These are phyloP conservation scores for Mollisia scopiformis DNA, from an alignment of 2,329 filamentous ascomycete genomes.

Conservation along the genomic window DNA sequence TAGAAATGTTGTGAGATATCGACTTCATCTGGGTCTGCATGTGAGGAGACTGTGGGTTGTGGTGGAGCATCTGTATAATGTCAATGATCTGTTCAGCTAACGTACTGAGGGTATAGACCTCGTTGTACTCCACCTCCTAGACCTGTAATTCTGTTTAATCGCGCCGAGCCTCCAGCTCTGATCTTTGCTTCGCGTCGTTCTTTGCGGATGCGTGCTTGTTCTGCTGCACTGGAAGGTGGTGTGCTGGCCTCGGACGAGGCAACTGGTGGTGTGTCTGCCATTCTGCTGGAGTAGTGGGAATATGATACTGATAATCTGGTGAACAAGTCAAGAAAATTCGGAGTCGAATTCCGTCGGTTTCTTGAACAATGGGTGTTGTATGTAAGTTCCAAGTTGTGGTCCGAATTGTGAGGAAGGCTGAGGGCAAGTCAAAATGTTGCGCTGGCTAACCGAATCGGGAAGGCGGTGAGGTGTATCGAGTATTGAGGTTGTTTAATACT, in stretches of 20 bases:
- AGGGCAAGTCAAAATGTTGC: not conserved
- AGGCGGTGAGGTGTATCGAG: not conserved
- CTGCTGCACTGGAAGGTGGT: constrained; percentile 48
- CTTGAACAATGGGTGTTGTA: not conserved
- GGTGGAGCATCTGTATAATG: constrained; percentile 38
- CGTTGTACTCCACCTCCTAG: constrained; percentile 61
- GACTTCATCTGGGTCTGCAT: constrained; percentile 73
- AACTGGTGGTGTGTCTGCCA: constrained; percentile 32
- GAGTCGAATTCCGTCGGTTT: not conserved
- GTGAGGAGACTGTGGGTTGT: constrained; percentile 39
- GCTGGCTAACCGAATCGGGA: not conserved
- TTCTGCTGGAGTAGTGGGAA: constrained; percentile 11
- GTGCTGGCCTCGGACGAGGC: constrained; percentile 28
- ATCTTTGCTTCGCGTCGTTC: constrained; percentile 82
- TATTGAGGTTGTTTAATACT: no score
- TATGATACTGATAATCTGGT: not conserved
- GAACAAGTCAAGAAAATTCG: not conserved
- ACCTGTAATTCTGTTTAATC: constrained; percentile 76
- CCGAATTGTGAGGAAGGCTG: not conserved
- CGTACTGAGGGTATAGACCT: constrained; percentile 38
- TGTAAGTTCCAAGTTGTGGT: not conserved
- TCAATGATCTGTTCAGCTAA: constrained; percentile 2
- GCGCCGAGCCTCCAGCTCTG: constrained; percentile 67
- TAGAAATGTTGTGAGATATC: constrained; percentile 78
- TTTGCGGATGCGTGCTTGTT: constrained; percentile 75